phyloP scores from a whole-genome alignment of 768 basidiomycete genomes.

The Phylloporus arenicola region DNA sequence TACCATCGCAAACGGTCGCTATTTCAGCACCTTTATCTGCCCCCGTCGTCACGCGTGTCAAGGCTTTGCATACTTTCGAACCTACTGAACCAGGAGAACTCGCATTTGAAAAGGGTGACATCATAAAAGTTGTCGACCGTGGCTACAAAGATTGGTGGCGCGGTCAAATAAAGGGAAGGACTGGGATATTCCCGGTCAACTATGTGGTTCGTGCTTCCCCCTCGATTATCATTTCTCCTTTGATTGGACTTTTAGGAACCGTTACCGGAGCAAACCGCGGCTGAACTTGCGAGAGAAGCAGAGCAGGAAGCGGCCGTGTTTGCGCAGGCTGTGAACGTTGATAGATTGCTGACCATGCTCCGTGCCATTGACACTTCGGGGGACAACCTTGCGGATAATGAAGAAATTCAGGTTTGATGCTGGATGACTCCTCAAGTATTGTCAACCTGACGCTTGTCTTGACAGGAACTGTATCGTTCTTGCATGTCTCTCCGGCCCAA shows the following conservation, averaged over 20 bases:
- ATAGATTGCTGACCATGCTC: slow-evolving; percentile 71
- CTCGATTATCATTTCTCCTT: background rate
- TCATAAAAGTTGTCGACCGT: slow-evolving; percentile 92
- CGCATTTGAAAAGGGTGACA: slow-evolving; percentile 85
- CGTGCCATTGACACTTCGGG: slow-evolving; percentile 65
- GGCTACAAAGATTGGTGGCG: slow-evolving; percentile 97
- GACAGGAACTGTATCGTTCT: slow-evolving; percentile 82
- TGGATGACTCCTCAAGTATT: background rate
- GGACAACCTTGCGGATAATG: slow-evolving; percentile 84
- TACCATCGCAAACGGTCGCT: slow-evolving; percentile 19
- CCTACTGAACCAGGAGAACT: slow-evolving; percentile 87
- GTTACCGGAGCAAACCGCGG: slow-evolving; percentile 75
- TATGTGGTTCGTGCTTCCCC: slow-evolving; percentile 65
- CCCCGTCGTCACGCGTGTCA: slow-evolving; percentile 70
- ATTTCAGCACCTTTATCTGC: slow-evolving; percentile 11
- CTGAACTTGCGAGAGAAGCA: slow-evolving; percentile 74
- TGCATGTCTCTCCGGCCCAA: slow-evolving; percentile 88
- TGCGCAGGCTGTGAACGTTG: slow-evolving; percentile 78
- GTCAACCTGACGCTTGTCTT: slow-evolving; percentile 1
- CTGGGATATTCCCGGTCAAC: slow-evolving; percentile 95
- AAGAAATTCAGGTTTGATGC: slow-evolving; percentile 71
- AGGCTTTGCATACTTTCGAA: slow-evolving; percentile 84
- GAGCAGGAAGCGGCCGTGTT: slow-evolving; percentile 89
- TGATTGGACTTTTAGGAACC: slow-evolving; percentile 50
- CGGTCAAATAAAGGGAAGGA: slow-evolving; percentile 83